Percentiles rank a stretch among this genome's conserved stretches.
Conservation (phyloP, 2,329 filamentous ascomycete species). For the Aureobasidium zeae region DNA sequence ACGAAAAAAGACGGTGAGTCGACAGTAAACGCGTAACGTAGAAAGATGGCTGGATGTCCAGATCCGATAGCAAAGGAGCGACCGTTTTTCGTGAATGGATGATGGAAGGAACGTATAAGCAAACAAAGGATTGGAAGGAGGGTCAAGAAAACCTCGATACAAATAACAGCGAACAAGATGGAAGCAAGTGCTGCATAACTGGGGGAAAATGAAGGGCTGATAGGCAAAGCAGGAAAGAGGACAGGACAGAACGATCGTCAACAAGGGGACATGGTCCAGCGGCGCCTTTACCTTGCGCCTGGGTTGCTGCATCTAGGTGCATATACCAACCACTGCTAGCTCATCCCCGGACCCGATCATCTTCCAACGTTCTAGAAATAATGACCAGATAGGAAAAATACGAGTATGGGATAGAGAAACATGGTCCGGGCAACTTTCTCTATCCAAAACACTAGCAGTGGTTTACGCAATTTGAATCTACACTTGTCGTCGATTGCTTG, state of each 20-base stretch:
- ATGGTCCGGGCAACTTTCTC: constrained; percentile 5
- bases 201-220: no score
- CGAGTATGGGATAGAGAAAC: neutral
- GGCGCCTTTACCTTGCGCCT: constrained; percentile 12
- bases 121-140: constrained; percentile 3
- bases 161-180: constrained; percentile 1
- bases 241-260: constrained; percentile 2
- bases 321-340: constrained; percentile 12
- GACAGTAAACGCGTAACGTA: constrained; percentile 11
- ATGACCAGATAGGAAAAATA: neutral
- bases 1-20: constrained; percentile 7
- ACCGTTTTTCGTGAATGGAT: no score
- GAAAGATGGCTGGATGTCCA: neutral
- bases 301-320: constrained; percentile 12
- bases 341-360: constrained; percentile 6
- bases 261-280: constrained; percentile 2
- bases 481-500: neutral
- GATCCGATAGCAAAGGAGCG: constrained; percentile 1
- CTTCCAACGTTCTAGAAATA: constrained; percentile 6
- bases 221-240: constrained; percentile 4
- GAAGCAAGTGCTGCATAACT: no score
- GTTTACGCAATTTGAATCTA: no score
- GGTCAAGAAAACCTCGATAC: neutral
- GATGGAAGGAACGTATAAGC: constrained; percentile 5
- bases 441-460: neutral